Evolutionary conservation across 306 rosid genomes (phyloP).

Genomic region (Clitoria ternatea): DNA sequence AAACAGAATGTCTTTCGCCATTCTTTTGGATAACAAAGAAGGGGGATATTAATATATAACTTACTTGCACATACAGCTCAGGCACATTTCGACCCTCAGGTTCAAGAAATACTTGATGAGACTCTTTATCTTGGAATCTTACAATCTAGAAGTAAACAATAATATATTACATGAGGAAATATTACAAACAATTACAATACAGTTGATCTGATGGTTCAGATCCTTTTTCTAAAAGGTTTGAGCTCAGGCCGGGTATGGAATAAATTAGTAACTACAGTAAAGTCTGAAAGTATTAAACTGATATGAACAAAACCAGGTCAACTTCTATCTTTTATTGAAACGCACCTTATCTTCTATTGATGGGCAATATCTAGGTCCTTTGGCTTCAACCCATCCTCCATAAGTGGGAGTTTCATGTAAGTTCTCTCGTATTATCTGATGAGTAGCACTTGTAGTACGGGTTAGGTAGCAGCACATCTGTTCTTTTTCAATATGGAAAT

Average conservation of each 20-base stretch:
- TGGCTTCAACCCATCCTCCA: constrained; percentile 98
- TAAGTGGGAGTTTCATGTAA: constrained; percentile 96
- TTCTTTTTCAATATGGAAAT: constrained; percentile 85
- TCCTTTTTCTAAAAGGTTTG: background rate
- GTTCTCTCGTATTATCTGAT: constrained; percentile 84
- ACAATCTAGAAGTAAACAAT: constrained; percentile 54
- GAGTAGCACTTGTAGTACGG: constrained; percentile 85
- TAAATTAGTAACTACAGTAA: background rate
- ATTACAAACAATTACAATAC: constrained; percentile 4
- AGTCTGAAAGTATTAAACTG: background rate
- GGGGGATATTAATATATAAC: background rate
- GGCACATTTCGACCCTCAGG: constrained; percentile 96
- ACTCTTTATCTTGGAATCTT: constrained; percentile 87
- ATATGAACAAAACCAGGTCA: background rate
- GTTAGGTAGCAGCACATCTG: constrained; percentile 98
- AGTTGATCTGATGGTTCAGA: constrained; percentile 17
- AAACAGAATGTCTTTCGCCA: too few species aligned
- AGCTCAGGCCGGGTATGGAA: constrained; percentile 1
- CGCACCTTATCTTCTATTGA: constrained; percentile 96
- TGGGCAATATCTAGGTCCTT: constrained; percentile 99
- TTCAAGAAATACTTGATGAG: constrained; percentile 97
- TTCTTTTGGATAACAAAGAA: background rate
- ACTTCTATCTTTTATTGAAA: background rate
- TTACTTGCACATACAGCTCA: constrained; percentile 95
- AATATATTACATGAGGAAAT: constrained; percentile 14